Base-by-base conservation (phyloP, 1,284 basidiomycete species). In the Puccinia triticina region DNA sequence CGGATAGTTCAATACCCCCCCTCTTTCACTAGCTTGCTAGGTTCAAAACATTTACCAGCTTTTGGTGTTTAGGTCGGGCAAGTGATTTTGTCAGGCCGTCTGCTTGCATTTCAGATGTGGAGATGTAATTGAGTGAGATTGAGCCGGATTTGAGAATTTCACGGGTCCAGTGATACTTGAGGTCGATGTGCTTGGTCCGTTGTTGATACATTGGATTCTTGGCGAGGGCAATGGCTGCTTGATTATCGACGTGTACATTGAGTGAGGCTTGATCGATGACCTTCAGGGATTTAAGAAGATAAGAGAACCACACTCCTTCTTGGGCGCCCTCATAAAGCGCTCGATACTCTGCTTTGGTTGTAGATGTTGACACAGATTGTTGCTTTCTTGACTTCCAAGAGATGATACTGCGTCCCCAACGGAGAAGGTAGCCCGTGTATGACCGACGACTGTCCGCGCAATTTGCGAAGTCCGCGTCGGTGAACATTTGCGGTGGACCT, bases 401-500 rank as follows among this genome's bases (percentile, higher is more conserved):
- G 18, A 84, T 75, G n/a, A 77, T 55, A 1, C 57, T 64, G 11
- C 73, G 57, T 23, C 40, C 71, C 48, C 82, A 48, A 16, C 43
- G 26, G 48, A 84, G 21, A 21, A 83, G n/a, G 23, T 71, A 66
- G 2, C 83, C 83, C 5, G 83, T 72, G 12, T 74, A 79, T 40
- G 78, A 82, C 2, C 77, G 32, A 11, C 82, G 23, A 23, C 74
- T 66, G 0, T 53, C 75, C 3, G n/a, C 11, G 66, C 74, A 69
- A 48, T 78, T n/a, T n/a, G n/a, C n/a, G n/a, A n/a, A n/a, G n/a
- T n/a, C n/a, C n/a, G n/a, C n/a, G n/a, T n/a, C n/a, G 75, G 18
- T 77, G 82, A 64, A n/a, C 69, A 84, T 32, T 84, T 77, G 11
- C 71, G 40, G 37, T 84, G 83, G 61, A 43, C 50, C 53, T 46